These are phyloP conservation scores for Carpediemonas membranifera DNA, from an alignment of 78 protist species.

Conservation along the genomic window DNA sequence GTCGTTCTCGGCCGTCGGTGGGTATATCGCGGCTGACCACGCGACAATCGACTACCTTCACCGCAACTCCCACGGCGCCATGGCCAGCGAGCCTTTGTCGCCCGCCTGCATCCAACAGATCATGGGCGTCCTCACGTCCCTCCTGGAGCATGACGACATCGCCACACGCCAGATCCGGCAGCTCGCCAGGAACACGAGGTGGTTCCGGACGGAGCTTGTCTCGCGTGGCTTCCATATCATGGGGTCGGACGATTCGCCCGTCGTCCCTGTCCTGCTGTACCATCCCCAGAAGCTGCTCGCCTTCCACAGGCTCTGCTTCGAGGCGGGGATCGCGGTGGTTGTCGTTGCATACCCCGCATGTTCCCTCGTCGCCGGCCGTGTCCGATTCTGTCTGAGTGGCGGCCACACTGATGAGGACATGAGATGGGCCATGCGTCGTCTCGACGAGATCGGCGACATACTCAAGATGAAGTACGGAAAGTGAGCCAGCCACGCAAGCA, in stretches of 20 bases:
- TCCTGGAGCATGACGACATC: not conserved
- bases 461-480: slow-evolving; percentile 10
- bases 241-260: slow-evolving; percentile 78
- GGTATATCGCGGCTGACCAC: slow-evolving; percentile 69
- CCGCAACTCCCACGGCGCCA: slow-evolving; percentile 7
- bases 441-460: slow-evolving; percentile 43
- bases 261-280: slow-evolving; percentile 83
- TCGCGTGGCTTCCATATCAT: slow-evolving; percentile 46
- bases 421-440: slow-evolving; percentile 37
- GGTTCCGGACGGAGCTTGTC: slow-evolving; percentile 47
- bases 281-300: slow-evolving; percentile 71
- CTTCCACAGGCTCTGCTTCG: slow-evolving; percentile 57
- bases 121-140: slow-evolving; percentile 4
- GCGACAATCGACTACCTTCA: slow-evolving; percentile 39
- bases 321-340: slow-evolving; percentile 76
- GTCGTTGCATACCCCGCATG: slow-evolving; percentile 98
- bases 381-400: slow-evolving; percentile 88
- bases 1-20: slow-evolving; percentile 87
- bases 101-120: slow-evolving; percentile 47
- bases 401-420: slow-evolving; percentile 76
- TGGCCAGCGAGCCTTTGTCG: not conserved
- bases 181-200: slow-evolving; percentile 55
- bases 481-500: not conserved
- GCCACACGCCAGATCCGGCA: slow-evolving; percentile 38
- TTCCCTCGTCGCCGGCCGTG: slow-evolving; percentile 68